Conservation (phyloP, 768 basidiomycete genomes). For the Suillus luteus region DNA sequence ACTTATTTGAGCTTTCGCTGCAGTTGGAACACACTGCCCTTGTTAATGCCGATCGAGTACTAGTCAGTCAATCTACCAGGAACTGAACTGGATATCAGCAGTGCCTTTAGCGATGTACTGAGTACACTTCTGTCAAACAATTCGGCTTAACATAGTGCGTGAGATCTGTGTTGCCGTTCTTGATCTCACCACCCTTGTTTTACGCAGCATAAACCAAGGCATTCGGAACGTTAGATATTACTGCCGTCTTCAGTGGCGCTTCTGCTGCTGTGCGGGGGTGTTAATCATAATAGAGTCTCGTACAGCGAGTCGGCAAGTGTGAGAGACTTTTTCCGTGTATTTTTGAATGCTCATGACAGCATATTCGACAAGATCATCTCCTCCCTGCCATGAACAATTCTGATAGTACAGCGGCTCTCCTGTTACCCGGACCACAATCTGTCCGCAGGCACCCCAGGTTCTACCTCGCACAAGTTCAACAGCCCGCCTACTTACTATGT, state of each 20-base stretch:
- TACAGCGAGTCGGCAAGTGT: constrained; percentile 15
- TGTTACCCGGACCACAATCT: background rate
- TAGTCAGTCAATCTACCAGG: background rate
- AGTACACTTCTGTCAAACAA: background rate
- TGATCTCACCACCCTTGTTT: background rate
- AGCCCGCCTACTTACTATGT: background rate
- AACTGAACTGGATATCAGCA: background rate
- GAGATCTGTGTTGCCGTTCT: background rate
- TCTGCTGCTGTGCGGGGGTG: background rate
- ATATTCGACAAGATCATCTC: constrained; percentile 7
- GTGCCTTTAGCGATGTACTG: background rate
- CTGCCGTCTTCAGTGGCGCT: background rate
- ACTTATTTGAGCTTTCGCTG: too few relatives aligned
- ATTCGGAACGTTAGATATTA: background rate
- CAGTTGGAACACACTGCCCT: background rate
- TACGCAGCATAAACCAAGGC: background rate
- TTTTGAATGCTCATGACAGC: background rate
- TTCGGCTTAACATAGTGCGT: background rate
- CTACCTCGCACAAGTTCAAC: background rate
- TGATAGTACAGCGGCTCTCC: background rate
- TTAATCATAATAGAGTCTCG: constrained; percentile 10
- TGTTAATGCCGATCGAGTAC: background rate
- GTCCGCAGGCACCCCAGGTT: background rate
- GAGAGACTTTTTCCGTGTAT: background rate
- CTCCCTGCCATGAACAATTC: constrained; percentile 8